These are phyloP conservation scores for Austroboletus eburneus DNA, from an alignment of 768 basidiomycete genomes.

Conservation along the genomic window DNA sequence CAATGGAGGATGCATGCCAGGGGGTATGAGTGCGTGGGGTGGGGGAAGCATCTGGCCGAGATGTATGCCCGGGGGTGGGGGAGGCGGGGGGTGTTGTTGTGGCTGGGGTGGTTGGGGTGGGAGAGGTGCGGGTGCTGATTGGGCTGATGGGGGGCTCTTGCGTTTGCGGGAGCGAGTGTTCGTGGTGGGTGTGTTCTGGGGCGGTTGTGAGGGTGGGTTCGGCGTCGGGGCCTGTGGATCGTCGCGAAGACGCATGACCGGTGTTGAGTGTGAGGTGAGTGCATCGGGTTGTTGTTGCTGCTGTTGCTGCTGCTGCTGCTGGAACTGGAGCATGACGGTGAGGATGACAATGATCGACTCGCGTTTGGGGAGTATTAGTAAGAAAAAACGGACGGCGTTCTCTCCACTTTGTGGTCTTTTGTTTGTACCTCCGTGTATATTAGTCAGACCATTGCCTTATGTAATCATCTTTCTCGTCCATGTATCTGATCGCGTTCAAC, in stretches of 20 bases:
- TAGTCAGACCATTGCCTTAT: too few relatives aligned
- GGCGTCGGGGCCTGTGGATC: constrained; percentile 34
- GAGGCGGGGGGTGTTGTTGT: constrained; percentile 33
- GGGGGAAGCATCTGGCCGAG: constrained; percentile 55
- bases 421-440: constrained; percentile 11
- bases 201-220: constrained; percentile 15
- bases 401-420: constrained; percentile 24
- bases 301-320: constrained; percentile 16
- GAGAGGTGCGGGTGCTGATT: constrained; percentile 9
- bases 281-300: constrained; percentile 17
- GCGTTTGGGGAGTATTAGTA: constrained; percentile 36
- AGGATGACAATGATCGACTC: constrained; percentile 24
- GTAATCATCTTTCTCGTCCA: too few relatives aligned
- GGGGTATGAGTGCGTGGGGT: constrained; percentile 49
- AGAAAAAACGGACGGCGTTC: constrained; percentile 29
- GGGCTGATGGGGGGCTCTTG: constrained; percentile 54
- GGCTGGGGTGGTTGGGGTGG: constrained; percentile 24
- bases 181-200: constrained; percentile 5
- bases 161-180: constrained; percentile 50
- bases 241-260: constrained; percentile 60
- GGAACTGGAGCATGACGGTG: constrained; percentile 28
- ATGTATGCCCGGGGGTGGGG: constrained; percentile 33
- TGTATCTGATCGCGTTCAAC: constrained; percentile 81
- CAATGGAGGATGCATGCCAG: constrained; percentile 30
- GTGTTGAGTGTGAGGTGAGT: constrained; percentile 13